Percentiles rank a stretch among this genome's conserved stretches.
These are phyloP conservation scores for Sarcodon sp. DNA, from an alignment of 768 basidiomycete species.

Conservation along the genomic window DNA sequence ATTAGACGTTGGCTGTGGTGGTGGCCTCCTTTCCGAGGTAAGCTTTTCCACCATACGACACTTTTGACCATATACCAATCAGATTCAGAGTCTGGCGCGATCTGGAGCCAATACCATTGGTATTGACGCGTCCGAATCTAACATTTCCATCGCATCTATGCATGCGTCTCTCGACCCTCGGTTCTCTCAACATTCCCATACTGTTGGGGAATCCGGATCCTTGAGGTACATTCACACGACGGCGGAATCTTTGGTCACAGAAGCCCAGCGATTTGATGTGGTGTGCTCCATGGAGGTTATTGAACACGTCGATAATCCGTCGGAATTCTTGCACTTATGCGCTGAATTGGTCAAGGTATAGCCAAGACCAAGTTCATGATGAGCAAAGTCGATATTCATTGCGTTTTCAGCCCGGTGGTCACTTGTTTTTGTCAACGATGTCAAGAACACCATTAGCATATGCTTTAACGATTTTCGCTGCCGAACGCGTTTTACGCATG, in stretches of 20 bases:
- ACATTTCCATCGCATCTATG: conserved; percentile 72
- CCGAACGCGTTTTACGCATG: conserved; percentile 69
- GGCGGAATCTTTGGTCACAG: conserved; percentile 55
- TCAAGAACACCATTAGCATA: conserved; percentile 73
- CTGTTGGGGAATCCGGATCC: conserved; percentile 3
- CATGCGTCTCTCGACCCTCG: conserved; percentile 72
- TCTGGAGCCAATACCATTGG: conserved; percentile 81
- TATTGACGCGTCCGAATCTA: conserved; percentile 85
- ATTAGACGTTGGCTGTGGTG: conserved; percentile 92
- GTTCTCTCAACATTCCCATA: conserved; percentile 24
- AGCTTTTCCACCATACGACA: conserved; percentile 6
- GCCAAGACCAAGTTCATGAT: too few species aligned
- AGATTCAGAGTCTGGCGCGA: conserved; percentile 63
- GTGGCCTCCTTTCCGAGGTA: conserved; percentile 88
- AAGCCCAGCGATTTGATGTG: conserved; percentile 61
- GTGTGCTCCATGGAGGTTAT: conserved; percentile 98
- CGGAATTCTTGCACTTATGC: conserved; percentile 69
- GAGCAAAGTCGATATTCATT: too few species aligned
- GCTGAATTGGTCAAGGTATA: conserved; percentile 77
- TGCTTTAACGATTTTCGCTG: conserved; percentile 58
- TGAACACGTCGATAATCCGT: conserved; percentile 93
- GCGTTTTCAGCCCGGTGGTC: conserved; percentile 78
- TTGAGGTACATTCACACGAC: conserved; percentile 60
- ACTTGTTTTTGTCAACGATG: conserved; percentile 91
- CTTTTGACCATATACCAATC: background rate